Evolutionary conservation across 2,329 filamentous ascomycete species (phyloP), one percentile per base, ranked within the genome.

Genomic region (Calonectria naviculata): DNA sequence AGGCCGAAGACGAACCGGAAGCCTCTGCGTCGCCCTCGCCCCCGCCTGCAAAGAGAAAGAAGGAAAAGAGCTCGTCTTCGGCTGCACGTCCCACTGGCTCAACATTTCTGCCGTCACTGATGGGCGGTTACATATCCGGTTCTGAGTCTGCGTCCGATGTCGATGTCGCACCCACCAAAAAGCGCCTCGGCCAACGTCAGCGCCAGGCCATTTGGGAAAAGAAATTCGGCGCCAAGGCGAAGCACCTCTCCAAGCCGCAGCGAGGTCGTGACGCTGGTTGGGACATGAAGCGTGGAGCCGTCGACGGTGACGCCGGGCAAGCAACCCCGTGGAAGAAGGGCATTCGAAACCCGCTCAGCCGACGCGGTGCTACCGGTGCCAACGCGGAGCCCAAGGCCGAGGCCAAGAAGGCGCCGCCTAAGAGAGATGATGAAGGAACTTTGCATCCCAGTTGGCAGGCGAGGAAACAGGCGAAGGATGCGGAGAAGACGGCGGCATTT

Each of bases 131-230:
- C 83, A 89, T 94, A 77, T 95, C 93, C 2, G 93, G 93, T 56
- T 94, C 92, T 10, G 93, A 94, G 75, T 90, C 89, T 0, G 89
- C 89, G 8, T 93, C 92, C 0, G 92, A 93, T 73, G 85, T 94
- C 26, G 93, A 95, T 64, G 82, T 87, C 2, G 89, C 89, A 7
- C 86, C 86, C 1, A 83, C 87, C 0, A 90, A 90, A 76, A 95
- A 95, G 83, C 95, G 96, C 78, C 88, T 93, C 26, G 94, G 94
- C 4, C 94, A 97, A 83, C 89, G 91, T 49, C 93, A 93, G n/a
- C 90, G 94, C 10, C 93, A 94, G 79, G 90, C 91, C 28, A 93
- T 97, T 70, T 93, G 91, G 86, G 94, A 96, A 84, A 92, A 94
- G 84, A 96, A 95, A 80, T 96, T 88, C 80, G 93, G 93, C 61